Conservation (phyloP, 2,329 filamentous ascomycete species). For the Penicillium italicum region DNA sequence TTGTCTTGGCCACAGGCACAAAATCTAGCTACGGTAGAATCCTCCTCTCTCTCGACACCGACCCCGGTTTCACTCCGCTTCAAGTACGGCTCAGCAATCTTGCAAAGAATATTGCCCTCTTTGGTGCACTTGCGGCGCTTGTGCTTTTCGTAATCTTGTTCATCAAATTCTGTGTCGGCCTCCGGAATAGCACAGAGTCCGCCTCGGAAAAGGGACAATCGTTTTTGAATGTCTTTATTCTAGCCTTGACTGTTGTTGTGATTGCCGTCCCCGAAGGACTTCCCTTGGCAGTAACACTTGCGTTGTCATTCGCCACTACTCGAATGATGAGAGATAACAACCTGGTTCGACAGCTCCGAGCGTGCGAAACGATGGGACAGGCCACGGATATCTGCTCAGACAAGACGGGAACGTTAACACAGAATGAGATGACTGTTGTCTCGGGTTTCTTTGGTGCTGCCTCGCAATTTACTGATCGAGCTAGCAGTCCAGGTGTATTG, state of each 20-base stretch:
- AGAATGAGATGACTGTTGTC: slow-evolving; percentile 71
- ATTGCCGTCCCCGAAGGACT: slow-evolving; percentile 73
- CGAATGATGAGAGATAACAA: slow-evolving; percentile 73
- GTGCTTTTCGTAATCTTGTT: slow-evolving; percentile 79
- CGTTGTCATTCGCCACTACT: slow-evolving; percentile 69
- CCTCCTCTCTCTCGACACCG: slow-evolving; percentile 66
- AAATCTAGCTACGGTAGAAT: slow-evolving; percentile 69
- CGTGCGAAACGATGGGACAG: slow-evolving; percentile 76
- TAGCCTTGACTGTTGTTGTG: slow-evolving; percentile 69
- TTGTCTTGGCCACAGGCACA: slow-evolving; percentile 67
- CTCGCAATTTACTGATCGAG: slow-evolving; percentile 8
- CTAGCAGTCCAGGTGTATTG: too few relatives aligned
- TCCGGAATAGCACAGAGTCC: slow-evolving; percentile 61
- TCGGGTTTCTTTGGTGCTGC: slow-evolving; percentile 59
- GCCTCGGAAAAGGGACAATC: slow-evolving; percentile 42
- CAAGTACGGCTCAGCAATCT: slow-evolving; percentile 70
- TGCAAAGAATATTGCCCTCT: slow-evolving; percentile 69
- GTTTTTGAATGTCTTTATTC: slow-evolving; percentile 70
- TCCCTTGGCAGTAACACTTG: slow-evolving; percentile 69
- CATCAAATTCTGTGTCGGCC: slow-evolving; percentile 76
- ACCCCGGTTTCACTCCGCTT: slow-evolving; percentile 69
- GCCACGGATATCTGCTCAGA: slow-evolving; percentile 74
- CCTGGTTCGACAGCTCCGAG: slow-evolving; percentile 67
- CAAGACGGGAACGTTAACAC: slow-evolving; percentile 70
- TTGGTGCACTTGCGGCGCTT: slow-evolving; percentile 60